phyloP scores from a whole-genome alignment of 2,329 filamentous ascomycete genomes.

The Colletotrichum neosansevieriae region DNA sequence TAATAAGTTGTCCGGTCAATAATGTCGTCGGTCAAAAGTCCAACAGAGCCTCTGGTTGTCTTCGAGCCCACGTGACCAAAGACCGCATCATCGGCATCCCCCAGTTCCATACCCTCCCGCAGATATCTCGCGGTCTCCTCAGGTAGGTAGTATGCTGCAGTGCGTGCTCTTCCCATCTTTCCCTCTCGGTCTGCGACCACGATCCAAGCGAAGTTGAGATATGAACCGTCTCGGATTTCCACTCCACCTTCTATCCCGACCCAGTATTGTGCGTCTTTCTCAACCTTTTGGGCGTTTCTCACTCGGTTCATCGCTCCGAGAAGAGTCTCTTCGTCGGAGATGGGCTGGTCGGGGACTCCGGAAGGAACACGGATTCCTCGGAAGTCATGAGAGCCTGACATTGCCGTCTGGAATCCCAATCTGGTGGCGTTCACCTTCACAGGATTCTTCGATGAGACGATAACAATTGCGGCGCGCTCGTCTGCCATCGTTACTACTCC shows the following conservation, averaged over 20 bases:
- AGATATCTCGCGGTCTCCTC: conserved; percentile 52
- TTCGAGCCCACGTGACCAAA: conserved; percentile 54
- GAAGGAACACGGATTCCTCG: conserved; percentile 50
- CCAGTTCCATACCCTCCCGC: conserved; percentile 54
- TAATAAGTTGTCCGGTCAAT: conserved; percentile 53
- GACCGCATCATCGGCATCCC: conserved; percentile 53
- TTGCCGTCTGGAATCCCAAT: conserved; percentile 48
- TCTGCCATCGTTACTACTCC: neutral
- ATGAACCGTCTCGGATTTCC: conserved; percentile 43
- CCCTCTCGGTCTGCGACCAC: conserved; percentile 48
- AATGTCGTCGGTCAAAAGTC: conserved; percentile 53
- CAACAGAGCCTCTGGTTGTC: conserved; percentile 54
- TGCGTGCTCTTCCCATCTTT: conserved; percentile 52
- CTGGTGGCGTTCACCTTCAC: conserved; percentile 54
- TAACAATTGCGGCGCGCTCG: conserved; percentile 37
- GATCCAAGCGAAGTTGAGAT: conserved; percentile 57
- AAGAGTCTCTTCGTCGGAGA: conserved; percentile 54
- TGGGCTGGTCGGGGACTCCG: conserved; percentile 54
- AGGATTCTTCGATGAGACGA: conserved; percentile 55
- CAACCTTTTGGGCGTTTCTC: conserved; percentile 46
- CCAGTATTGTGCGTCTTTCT: conserved; percentile 53
- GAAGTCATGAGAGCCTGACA: conserved; percentile 42
- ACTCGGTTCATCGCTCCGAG: conserved; percentile 54
- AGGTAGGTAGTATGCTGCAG: conserved; percentile 52
- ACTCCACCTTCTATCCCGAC: conserved; percentile 57